These are phyloP conservation scores for Aurinia saxatilis DNA, from an alignment of 345 rosid species.

Conservation along the genomic window DNA sequence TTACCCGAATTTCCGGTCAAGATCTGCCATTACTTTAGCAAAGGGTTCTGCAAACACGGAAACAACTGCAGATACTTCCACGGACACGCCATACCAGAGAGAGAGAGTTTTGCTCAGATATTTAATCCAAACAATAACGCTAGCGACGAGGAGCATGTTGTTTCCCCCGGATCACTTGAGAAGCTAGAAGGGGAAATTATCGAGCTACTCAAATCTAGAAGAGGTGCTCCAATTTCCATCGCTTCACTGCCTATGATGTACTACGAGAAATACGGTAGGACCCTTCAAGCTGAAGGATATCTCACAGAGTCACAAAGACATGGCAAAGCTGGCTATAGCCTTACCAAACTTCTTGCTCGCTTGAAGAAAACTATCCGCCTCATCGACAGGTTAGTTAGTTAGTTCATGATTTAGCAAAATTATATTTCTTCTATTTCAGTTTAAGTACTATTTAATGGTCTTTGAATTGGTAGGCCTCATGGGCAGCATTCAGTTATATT, in stretches of 20 bases:
- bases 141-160: slow-evolving; percentile 50
- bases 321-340: slow-evolving; percentile 88
- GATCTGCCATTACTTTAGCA: slow-evolving; percentile 77
- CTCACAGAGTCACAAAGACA: slow-evolving; percentile 97
- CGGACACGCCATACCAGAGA: slow-evolving; percentile 34
- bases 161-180: slow-evolving; percentile 66
- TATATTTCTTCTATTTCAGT: background rate
- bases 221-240: slow-evolving; percentile 87
- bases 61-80: slow-evolving; percentile 80
- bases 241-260: slow-evolving; percentile 93
- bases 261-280: slow-evolving; percentile 73
- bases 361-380: slow-evolving; percentile 77
- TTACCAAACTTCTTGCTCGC: slow-evolving; percentile 89
- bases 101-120: slow-evolving; percentile 48
- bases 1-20: slow-evolving; percentile 82
- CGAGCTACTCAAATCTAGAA: slow-evolving; percentile 65
- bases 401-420: no score
- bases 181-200: slow-evolving; percentile 80
- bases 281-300: slow-evolving; percentile 94
- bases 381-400: slow-evolving; percentile 60
- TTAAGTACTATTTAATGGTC: background rate
- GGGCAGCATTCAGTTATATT: slow-evolving; percentile 91
- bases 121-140: slow-evolving; percentile 37
- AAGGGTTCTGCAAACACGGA: slow-evolving; percentile 90
- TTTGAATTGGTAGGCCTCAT: slow-evolving; percentile 59